These are phyloP conservation scores for Stentor roeselii DNA, from an alignment of 73 alveolate genomes.

Conservation along the genomic window DNA sequence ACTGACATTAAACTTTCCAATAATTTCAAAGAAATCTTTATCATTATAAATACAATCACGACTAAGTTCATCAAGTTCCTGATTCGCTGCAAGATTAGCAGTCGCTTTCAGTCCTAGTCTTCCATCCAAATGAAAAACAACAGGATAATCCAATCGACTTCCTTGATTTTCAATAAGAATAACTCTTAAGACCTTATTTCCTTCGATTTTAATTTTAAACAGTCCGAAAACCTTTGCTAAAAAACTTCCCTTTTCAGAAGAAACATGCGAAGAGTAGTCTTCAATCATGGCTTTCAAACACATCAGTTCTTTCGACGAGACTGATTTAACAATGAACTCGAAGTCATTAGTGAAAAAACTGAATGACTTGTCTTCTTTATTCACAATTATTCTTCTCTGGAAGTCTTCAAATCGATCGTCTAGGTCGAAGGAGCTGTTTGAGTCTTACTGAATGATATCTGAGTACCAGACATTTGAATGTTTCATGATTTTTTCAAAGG, in stretches of 20 bases:
- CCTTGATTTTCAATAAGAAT: background rate
- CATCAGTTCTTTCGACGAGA: background rate
- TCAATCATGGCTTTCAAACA: background rate
- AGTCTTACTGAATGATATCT: background rate
- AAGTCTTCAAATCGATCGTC: background rate
- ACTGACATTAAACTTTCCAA: too few relatives aligned
- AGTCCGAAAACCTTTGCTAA: background rate
- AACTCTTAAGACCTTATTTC: background rate
- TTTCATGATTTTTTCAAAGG: background rate
- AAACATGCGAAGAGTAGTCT: background rate
- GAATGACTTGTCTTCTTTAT: background rate
- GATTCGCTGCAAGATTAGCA: background rate
- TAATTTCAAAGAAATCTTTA: background rate
- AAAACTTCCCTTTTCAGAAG: background rate
- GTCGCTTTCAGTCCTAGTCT: background rate
- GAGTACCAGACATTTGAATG: background rate
- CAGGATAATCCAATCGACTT: background rate
- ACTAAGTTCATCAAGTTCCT: background rate
- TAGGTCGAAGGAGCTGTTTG: background rate
- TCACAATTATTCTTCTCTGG: background rate
- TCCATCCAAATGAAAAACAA: conserved; percentile 11
- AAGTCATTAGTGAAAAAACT: background rate
- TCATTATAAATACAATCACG: background rate
- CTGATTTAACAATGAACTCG: background rate
- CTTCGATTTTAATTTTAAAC: background rate